phyloP scores from a whole-genome alignment of 305 asterid species.

The Ajuga reptans region DNA sequence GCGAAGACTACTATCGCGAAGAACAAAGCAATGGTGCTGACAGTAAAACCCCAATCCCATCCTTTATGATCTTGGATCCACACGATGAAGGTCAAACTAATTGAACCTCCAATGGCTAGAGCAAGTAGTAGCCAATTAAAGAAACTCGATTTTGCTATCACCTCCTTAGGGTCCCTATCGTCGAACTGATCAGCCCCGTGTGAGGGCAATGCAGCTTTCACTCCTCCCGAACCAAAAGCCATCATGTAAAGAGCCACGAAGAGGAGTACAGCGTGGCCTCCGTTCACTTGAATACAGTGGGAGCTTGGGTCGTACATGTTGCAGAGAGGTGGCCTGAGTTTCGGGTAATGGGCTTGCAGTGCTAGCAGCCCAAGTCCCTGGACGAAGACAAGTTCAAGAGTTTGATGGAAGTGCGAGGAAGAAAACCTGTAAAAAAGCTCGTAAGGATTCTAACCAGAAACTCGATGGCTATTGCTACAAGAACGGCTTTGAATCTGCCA shows the following conservation, averaged over 20 bases:
- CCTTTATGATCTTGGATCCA: constrained; percentile 71
- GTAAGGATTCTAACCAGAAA: constrained; percentile 32
- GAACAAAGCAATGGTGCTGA: constrained; percentile 47
- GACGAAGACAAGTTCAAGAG: not conserved
- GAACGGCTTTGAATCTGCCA: constrained; percentile 53
- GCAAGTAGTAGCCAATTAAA: constrained; percentile 59
- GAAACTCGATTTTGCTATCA: constrained; percentile 48
- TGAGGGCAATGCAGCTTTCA: constrained; percentile 65
- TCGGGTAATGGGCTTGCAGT: constrained; percentile 53
- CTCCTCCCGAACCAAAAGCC: constrained; percentile 58
- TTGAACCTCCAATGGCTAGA: constrained; percentile 47
- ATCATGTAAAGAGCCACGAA: constrained; percentile 52
- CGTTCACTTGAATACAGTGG: constrained; percentile 36
- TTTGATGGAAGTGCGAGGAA: not conserved
- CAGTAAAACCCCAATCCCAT: constrained; percentile 57
- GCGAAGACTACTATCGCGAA: constrained; percentile 32
- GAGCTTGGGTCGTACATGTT: constrained; percentile 38
- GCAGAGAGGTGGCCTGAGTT: constrained; percentile 53
- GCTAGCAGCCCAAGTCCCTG: constrained; percentile 66
- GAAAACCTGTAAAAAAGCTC: no score
- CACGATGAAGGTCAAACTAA: constrained; percentile 54
- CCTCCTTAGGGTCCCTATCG: constrained; percentile 52
- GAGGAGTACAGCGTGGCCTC: constrained; percentile 42
- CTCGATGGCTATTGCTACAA: constrained; percentile 39
- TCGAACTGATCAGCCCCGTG: constrained; percentile 84